Base-by-base conservation (phyloP, 176 grass and related monocot genomes). In the Triticum aestivum region DNA sequence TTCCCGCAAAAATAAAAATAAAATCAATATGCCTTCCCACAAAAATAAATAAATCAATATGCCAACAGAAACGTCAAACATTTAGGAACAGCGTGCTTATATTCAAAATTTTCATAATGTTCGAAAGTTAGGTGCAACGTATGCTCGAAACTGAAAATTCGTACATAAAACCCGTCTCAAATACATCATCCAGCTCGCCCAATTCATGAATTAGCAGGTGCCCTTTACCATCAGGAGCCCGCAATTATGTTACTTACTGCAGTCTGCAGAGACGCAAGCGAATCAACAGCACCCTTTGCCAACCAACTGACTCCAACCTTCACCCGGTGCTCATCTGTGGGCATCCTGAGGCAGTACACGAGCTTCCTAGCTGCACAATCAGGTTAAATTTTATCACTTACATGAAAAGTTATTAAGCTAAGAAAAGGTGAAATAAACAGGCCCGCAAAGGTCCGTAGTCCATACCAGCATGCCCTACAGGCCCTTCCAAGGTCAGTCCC, bases 281-380 rank as follows among this genome's bases (percentile, higher is more conserved):
- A 86, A 85, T 99, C 94, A 1, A 99, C 39, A 10, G 89, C 90
- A 18, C 92, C 80, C 84, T 96, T 99, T 64, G 94, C 78, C 13
- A 96, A 82, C 97, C 97, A 99, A 78, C 97, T 99, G 47, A 99
- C 73, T 15, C 97, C 97, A 11, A 99, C 97, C 87, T 96, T 99
- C 47, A 94, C 38, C 27, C 92, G 92, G 52, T 99, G 97, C 35
- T 93, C 94, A 70, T 96, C 97, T 1, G 97, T 99, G 39, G 97
- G 97, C 92, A 99, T 88, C 83, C 97, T 91, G 39, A 99, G 82
- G 77, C 93, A 88, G 83, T 99, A 99, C 27, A 87, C 97, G 3
- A 99, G 77, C 84, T 99, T 99, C 90, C 97, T 91, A 51, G 90
- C 97, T 96, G 90, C 81, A 90, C 63, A 11, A 5, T 24, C 15